Evolutionary conservation across 345 rosid species (phyloP).

Genomic region (Camelina sativa): DNA sequence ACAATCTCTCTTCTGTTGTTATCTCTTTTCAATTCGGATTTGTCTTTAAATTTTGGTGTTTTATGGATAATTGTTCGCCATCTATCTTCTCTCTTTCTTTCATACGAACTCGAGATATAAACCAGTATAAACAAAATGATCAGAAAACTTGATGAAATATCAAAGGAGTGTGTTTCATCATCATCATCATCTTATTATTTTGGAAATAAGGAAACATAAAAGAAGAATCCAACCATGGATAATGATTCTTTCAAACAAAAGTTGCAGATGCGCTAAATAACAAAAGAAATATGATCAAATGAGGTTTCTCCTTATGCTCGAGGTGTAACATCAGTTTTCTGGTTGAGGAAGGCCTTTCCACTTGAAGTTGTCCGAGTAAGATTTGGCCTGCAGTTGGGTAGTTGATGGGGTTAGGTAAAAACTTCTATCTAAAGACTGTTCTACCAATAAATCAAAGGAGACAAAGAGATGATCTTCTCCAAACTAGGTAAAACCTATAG

Average conservation of each 20-base stretch:
- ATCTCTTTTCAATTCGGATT: conserved; percentile 3
- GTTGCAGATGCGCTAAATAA: conserved; percentile 36
- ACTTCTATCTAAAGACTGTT: neutral
- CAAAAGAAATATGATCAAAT: conserved; percentile 34
- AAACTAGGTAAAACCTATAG: neutral
- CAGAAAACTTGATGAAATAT: conserved; percentile 12
- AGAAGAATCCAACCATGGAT: conserved; percentile 29
- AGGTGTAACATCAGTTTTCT: conserved; percentile 41
- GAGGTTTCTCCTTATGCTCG: conserved; percentile 11
- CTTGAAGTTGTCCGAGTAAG: conserved; percentile 94
- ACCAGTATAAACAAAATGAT: neutral
- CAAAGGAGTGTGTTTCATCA: conserved; percentile 10
- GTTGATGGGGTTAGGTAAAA: neutral
- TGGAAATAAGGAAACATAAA: conserved; percentile 7
- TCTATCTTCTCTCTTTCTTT: neutral
- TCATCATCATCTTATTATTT: conserved; percentile 41
- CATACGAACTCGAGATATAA: neutral
- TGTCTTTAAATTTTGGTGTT: neutral
- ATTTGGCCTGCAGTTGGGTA: conserved; percentile 55
- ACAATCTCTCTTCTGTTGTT: conserved; percentile 8
- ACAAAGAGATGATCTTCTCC: neutral
- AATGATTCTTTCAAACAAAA: conserved; percentile 12
- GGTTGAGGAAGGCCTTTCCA: conserved; percentile 77
- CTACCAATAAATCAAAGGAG: neutral
- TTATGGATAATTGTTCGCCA: conserved; percentile 5